Base-by-base conservation (phyloP, 192 early-diverging fungal species). In the Coemansia biformis region DNA sequence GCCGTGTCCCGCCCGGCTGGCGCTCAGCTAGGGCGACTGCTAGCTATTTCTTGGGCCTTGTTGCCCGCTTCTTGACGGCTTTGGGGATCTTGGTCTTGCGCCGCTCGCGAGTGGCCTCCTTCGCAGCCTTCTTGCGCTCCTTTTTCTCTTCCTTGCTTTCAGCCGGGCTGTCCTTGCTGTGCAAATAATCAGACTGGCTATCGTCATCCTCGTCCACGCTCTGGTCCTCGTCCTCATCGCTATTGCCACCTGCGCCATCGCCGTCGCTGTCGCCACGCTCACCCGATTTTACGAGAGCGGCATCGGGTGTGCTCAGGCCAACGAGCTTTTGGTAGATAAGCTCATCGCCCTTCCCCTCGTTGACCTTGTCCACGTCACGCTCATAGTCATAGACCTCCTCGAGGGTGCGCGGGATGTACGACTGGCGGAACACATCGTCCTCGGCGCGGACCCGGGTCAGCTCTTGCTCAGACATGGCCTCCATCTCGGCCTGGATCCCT, bases 81-180 rank as follows among this genome's bases (percentile, higher is more conserved):
- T 98, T 98, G 18, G 95, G 93, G 13, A 93, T 83, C 76, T 98
- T 98, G 58, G 76, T 79, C 59, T 96, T 93, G 59, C 95, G 78
- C 60, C 88, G 87, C 55, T 95, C 92, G 32, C 91, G 84, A 33
- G 85, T 87, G 43, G 84, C 88, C 38, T 98, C 95, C 66, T 93
- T 98, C 17, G 79, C 79, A 8, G 81, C 81, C 39, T 82, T 77
- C 59, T 98, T 95, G 37, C 89, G 85, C 49, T 87, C 88, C 51
- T 86, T 90, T 73, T 96, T 96, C 2, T 79, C 78, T 4, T 93
- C 86, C 75, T 88, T 91, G 57, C 88, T 89, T 49, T 93, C 91
- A n/a, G n/a, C n/a, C n/a, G n/a, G n/a, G n/a, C n/a, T n/a, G 55
- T 80, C 79, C 0, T 72, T 66, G 10, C 71, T 63, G 11, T 56